Percentiles rank a stretch among this genome's conserved stretches.
These are phyloP conservation scores for Sanghuangporus weigelae DNA, from an alignment of 1,284 basidiomycete species.

Conservation along the genomic window DNA sequence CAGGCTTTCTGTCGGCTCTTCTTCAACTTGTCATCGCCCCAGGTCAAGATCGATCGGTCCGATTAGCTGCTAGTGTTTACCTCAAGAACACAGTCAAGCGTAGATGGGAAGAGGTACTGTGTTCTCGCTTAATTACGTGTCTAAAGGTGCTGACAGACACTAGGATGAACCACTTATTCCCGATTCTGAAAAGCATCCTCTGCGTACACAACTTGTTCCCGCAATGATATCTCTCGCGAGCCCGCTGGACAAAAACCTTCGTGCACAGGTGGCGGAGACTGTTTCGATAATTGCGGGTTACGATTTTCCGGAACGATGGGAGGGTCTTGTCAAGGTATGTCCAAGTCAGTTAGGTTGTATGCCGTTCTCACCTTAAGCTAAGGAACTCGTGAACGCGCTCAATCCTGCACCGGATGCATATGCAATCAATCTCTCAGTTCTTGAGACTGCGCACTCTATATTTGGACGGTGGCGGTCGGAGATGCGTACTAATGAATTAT, in stretches of 20 bases:
- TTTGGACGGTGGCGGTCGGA: constrained; percentile 91
- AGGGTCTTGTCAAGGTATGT: constrained; percentile 79
- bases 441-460: constrained; percentile 94
- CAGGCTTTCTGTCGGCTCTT: constrained; percentile 74
- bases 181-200: constrained; percentile 59
- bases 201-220: constrained; percentile 71
- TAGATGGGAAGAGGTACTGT: constrained; percentile 77
- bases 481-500: constrained; percentile 85
- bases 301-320: constrained; percentile 86
- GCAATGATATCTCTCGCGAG: constrained; percentile 77
- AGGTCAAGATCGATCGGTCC: constrained; percentile 61
- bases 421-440: constrained; percentile 81
- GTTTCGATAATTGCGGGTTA: constrained; percentile 82
- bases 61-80: constrained; percentile 81
- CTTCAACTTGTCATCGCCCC: constrained; percentile 69
- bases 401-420: constrained; percentile 71
- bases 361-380: background rate
- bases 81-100: constrained; percentile 85
- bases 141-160: background rate
- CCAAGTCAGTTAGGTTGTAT: constrained; percentile 10
- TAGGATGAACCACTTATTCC: constrained; percentile 62
- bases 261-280: constrained; percentile 85
- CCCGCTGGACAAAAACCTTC: constrained; percentile 59
- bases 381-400: constrained; percentile 69
- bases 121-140: constrained; percentile 23